Conservation (phyloP, 805 yeast species). For the Nakazawaea pomicola region DNA sequence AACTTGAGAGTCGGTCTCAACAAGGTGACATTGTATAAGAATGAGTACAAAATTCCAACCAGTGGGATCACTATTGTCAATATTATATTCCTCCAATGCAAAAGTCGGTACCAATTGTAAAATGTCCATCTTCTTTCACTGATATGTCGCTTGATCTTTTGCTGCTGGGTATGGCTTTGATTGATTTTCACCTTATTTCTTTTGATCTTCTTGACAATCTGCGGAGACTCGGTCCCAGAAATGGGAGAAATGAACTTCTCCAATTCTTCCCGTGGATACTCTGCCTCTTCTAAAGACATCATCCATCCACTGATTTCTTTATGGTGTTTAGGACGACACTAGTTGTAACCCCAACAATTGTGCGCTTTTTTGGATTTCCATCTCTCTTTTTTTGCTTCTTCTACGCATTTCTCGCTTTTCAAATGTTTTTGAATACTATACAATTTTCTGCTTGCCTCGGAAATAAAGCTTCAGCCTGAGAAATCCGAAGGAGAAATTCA, state of each 20-base stretch:
- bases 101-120: slow-evolving; percentile 63
- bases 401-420: neutral
- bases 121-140: slow-evolving; percentile 75
- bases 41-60: slow-evolving; percentile 37
- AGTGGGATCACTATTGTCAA: slow-evolving; percentile 55
- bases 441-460: neutral
- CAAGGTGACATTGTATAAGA: slow-evolving; percentile 33
- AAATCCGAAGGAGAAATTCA: slow-evolving; percentile 34
- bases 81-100: slow-evolving; percentile 68
- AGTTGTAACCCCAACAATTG: neutral
- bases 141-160: slow-evolving; percentile 38
- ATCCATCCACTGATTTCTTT: too few species aligned
- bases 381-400: neutral
- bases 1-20: slow-evolving; percentile 45
- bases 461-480: slow-evolving; percentile 10
- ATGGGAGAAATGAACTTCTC: neutral
- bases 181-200: slow-evolving; percentile 19
- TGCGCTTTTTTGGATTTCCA: neutral
- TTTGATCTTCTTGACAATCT: too few species aligned
- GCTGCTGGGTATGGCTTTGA: slow-evolving; percentile 15
- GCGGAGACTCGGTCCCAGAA: too few species aligned
- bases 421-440: neutral
- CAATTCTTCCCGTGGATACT: slow-evolving; percentile 26
- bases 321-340: too few species aligned
- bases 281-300: slow-evolving; percentile 22